Percentiles rank a stretch among this genome's conserved stretches.
These are phyloP conservation scores for Davidsoniella virescens DNA, from an alignment of 2,329 filamentous ascomycete species.

Conservation along the genomic window DNA sequence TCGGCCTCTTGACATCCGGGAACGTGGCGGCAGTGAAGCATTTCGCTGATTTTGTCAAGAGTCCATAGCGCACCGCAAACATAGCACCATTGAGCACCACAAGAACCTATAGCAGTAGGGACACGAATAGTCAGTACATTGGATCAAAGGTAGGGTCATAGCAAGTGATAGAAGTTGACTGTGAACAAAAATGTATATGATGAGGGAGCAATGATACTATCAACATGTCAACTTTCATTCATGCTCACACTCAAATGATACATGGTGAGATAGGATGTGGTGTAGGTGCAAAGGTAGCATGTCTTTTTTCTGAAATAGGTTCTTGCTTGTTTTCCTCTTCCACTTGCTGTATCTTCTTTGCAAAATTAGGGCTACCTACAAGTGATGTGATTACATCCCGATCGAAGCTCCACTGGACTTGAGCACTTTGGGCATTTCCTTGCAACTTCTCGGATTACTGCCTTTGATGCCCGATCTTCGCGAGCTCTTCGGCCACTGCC, in stretches of 20 bases:
- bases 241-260: not conserved
- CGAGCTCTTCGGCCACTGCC: constrained; percentile 14
- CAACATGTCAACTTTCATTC: not conserved
- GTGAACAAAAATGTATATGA: not conserved
- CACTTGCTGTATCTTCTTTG: no score
- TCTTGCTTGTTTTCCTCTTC: no score
- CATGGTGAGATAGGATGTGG: no score
- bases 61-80: constrained; percentile 21
- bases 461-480: constrained; percentile 22
- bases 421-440: constrained; percentile 23
- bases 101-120: constrained; percentile 16
- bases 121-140: not conserved
- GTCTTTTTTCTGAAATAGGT: no score
- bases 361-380: constrained; percentile 18
- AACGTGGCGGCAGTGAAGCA: constrained; percentile 1
- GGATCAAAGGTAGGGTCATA: not conserved
- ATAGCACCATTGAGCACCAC: constrained; percentile 27
- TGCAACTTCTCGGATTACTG: constrained; percentile 19
- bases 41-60: constrained; percentile 13
- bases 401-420: constrained; percentile 21
- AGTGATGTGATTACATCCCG: constrained; percentile 26
- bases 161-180: not conserved
- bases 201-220: not conserved
- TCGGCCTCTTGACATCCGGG: constrained; percentile 1
- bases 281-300: no score